These are phyloP conservation scores for Umbelopsis sp. DNA, from an alignment of 192 early-diverging fungal species.

Conservation along the genomic window DNA sequence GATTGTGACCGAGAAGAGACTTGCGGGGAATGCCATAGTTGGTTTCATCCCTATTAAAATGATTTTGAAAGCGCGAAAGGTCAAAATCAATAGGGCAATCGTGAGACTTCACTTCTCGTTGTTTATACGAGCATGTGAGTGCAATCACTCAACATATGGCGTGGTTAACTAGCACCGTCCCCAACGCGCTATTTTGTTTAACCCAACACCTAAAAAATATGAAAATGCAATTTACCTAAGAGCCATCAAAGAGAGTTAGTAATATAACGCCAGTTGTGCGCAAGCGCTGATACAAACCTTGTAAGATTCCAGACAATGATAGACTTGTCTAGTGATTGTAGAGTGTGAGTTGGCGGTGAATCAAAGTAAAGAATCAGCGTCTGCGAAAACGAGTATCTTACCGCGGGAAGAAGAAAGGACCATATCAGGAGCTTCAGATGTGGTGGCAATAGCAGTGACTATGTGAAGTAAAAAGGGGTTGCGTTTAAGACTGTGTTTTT, in stretches of 20 bases:
- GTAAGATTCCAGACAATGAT: slow-evolving; percentile 98
- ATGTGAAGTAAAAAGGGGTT: not conserved
- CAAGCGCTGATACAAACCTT: slow-evolving; percentile 21
- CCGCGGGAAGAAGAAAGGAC: slow-evolving; percentile 95
- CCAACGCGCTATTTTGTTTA: slow-evolving; percentile 9
- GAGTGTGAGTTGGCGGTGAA: not conserved
- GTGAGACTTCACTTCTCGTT: slow-evolving; percentile 21
- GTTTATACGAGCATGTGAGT: not conserved
- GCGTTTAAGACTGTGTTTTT: not conserved
- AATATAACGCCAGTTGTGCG: not conserved
- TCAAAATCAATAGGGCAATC: slow-evolving; percentile 32
- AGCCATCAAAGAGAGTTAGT: not conserved
- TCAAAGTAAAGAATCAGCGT: not conserved
- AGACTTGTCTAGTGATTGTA: slow-evolving; percentile 76
- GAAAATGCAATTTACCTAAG: slow-evolving; percentile 10
- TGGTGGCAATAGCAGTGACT: slow-evolving; percentile 98
- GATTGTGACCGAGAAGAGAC: slow-evolving; percentile 97
- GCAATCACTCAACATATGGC: slow-evolving; percentile 27
- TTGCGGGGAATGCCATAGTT: slow-evolving; percentile 91
- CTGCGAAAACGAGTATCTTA: slow-evolving; percentile 40
- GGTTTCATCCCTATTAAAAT: slow-evolving; percentile 69
- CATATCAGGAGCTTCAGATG: slow-evolving; percentile 94
- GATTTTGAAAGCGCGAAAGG: slow-evolving; percentile 17
- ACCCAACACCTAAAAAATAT: not conserved
- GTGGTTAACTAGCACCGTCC: not conserved